phyloP scores from a whole-genome alignment of 495 filamentous ascomycete genomes.

The Parathielavia appendiculata region DNA sequence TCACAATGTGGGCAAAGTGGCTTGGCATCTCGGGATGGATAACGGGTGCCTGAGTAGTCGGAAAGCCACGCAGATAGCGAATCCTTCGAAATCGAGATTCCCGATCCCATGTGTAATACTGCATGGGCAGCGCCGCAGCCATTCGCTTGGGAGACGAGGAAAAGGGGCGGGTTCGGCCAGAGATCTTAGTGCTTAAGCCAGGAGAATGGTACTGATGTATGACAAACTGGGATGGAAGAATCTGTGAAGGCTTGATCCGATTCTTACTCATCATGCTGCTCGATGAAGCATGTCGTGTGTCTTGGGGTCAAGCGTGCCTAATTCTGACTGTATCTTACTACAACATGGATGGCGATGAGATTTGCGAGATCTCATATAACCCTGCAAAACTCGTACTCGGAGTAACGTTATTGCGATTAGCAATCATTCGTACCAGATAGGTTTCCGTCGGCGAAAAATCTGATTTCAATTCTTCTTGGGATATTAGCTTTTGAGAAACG shows the following conservation, averaged over 20 bases:
- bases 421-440: too few species aligned
- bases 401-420: too few species aligned
- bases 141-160: neutral
- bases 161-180: too few species aligned
- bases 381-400: too few species aligned
- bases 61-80: conserved; percentile 5
- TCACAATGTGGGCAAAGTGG: neutral
- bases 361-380: neutral
- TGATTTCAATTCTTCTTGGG: too few species aligned
- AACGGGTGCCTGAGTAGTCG: conserved; percentile 2
- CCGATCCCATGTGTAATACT: conserved; percentile 3
- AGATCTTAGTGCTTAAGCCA: too few species aligned
- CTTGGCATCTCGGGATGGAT: neutral
- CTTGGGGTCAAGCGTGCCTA: neutral
- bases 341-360: neutral
- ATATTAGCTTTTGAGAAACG: too few species aligned
- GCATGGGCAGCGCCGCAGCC: conserved; percentile 6
- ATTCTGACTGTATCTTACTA: neutral
- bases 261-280: neutral
- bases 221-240: neutral
- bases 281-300: neutral
- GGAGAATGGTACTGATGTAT: neutral
- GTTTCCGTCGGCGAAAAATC: too few species aligned
- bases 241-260: neutral
- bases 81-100: conserved; percentile 12